phyloP scores from a whole-genome alignment of 2,329 filamentous ascomycete genomes.

The Nemania sp. region DNA sequence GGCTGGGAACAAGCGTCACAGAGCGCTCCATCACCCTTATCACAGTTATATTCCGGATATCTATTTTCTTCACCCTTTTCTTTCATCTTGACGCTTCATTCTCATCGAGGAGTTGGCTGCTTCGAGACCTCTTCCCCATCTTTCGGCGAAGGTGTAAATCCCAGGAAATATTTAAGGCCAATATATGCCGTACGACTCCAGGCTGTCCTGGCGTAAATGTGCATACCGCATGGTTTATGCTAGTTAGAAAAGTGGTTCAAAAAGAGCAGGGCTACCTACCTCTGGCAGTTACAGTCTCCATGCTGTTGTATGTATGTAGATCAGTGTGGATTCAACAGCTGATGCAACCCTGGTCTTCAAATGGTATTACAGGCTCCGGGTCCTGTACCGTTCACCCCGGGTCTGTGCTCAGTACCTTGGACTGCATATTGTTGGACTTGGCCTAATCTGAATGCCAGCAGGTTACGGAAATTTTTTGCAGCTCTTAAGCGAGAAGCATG shows the following conservation, averaged over 20 bases:
- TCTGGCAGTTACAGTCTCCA: neutral
- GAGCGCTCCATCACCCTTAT: slow-evolving; percentile 1
- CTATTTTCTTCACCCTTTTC: neutral
- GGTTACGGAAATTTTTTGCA: slow-evolving; percentile 6
- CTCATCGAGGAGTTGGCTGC: neutral
- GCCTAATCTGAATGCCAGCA: slow-evolving; percentile 3
- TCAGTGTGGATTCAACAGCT: too few species aligned
- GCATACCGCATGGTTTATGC: slow-evolving; percentile 25
- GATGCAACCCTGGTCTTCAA: slow-evolving; percentile 12
- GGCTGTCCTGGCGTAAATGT: neutral
- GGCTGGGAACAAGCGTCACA: neutral
- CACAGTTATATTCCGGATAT: neutral
- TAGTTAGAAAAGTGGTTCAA: neutral
- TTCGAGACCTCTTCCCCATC: neutral
- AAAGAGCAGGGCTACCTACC: slow-evolving; percentile 7
- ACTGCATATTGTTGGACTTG: slow-evolving; percentile 14
- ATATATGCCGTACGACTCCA: neutral
- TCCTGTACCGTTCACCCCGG: slow-evolving; percentile 16
- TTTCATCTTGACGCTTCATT: too few species aligned
- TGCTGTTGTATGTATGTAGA: neutral
- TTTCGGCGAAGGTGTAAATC: neutral
- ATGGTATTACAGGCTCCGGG: slow-evolving; percentile 1
- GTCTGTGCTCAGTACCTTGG: slow-evolving; percentile 15
- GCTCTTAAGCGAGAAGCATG: slow-evolving; percentile 21
- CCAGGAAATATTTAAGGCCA: neutral